These are phyloP conservation scores for Nigrospora oryzae DNA, from an alignment of 2,329 filamentous ascomycete genomes.

Conservation along the genomic window DNA sequence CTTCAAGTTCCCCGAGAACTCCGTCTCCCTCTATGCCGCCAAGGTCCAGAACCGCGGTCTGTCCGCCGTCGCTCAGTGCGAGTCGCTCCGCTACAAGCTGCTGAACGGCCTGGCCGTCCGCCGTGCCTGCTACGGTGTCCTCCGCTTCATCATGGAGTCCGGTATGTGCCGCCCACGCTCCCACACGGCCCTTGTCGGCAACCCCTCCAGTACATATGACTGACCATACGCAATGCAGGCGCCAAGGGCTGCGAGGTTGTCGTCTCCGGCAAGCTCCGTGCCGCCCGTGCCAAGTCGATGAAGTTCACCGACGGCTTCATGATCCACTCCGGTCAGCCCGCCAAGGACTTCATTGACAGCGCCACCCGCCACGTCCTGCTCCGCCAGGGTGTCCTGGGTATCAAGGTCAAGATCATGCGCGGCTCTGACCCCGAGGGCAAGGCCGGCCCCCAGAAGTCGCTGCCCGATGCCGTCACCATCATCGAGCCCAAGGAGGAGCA, in stretches of 20 bases:
- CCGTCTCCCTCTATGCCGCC: slow-evolving; percentile 97
- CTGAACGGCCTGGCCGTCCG: slow-evolving; percentile 98
- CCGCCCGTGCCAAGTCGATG: slow-evolving; percentile 99
- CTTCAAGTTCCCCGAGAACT: slow-evolving; percentile 99
- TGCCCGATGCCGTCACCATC: slow-evolving; percentile 97
- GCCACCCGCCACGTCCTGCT: slow-evolving; percentile 99
- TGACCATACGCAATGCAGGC: slow-evolving; percentile 23
- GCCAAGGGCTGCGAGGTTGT: slow-evolving; percentile 99
- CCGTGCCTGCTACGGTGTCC: slow-evolving; percentile 98
- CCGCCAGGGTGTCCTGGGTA: slow-evolving; percentile 98
- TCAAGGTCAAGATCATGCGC: slow-evolving; percentile 99
- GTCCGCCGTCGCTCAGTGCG: slow-evolving; percentile 98
- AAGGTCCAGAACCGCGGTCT: slow-evolving; percentile 99
- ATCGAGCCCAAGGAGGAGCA: slow-evolving; percentile 99
- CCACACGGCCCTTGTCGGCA: no score
- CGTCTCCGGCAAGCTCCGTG: slow-evolving; percentile 97
- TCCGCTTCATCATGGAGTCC: slow-evolving; percentile 99
- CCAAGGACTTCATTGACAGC: slow-evolving; percentile 98
- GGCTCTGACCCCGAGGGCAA: slow-evolving; percentile 99
- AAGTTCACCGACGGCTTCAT: slow-evolving; percentile 99
- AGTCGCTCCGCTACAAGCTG: slow-evolving; percentile 99
- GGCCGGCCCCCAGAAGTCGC: slow-evolving; percentile 91
- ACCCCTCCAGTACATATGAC: no score
- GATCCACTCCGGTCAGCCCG: slow-evolving; percentile 99
- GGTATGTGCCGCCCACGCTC: slow-evolving; percentile 20